These are phyloP conservation scores for Aspergillus clavatus DNA, from an alignment of 2,329 filamentous ascomycete species.

Conservation along the genomic window DNA sequence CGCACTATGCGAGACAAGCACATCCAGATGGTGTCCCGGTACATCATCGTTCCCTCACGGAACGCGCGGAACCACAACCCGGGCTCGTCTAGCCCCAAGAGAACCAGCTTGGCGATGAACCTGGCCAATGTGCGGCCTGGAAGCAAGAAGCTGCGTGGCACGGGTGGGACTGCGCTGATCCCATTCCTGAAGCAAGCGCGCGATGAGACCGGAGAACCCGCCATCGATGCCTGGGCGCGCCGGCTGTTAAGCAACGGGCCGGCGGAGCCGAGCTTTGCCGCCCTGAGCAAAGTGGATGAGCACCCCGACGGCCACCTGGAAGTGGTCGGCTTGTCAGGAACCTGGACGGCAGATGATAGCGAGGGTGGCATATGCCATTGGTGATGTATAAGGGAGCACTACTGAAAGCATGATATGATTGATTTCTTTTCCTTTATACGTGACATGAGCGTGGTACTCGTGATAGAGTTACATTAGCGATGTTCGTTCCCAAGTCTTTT, in stretches of 20 bases:
- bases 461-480: background rate
- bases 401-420: background rate
- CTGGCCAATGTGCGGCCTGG: conserved; percentile 43
- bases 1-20: conserved; percentile 82
- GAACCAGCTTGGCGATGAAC: conserved; percentile 45
- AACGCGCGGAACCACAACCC: conserved; percentile 60
- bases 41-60: conserved; percentile 84
- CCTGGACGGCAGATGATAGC: conserved; percentile 83
- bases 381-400: conserved; percentile 27
- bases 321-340: conserved; percentile 70
- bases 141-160: conserved; percentile 69
- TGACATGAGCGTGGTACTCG: background rate
- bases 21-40: conserved; percentile 91
- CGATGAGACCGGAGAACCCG: conserved; percentile 91
- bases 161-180: conserved; percentile 88
- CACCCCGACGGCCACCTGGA: conserved; percentile 52
- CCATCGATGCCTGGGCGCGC: conserved; percentile 64
- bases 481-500: background rate
- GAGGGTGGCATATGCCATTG: conserved; percentile 59
- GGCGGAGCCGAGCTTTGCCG: conserved; percentile 30
- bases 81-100: conserved; percentile 53
- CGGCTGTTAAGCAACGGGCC: conserved; percentile 54
- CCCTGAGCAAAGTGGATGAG: conserved; percentile 51
- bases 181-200: conserved; percentile 94
- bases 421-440: background rate